Conservation (phyloP, 176 grass and related monocot species). For the Triticum urartu region DNA sequence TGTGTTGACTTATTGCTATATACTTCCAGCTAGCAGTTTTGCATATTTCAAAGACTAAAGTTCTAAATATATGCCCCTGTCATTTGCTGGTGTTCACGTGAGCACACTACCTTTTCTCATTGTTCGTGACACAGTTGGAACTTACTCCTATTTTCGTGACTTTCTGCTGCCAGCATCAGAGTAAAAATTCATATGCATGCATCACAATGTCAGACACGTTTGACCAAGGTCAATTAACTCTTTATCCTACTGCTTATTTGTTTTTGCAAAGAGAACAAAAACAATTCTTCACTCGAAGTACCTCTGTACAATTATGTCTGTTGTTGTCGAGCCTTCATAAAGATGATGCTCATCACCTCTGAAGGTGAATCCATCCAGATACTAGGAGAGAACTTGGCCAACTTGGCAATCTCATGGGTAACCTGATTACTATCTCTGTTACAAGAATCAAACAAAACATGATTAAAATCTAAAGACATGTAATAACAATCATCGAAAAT, state of each 20-base stretch:
- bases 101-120: background rate
- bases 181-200: background rate
- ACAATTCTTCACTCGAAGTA: too few species aligned
- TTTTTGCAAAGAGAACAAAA: background rate
- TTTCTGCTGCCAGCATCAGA: background rate
- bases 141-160: background rate
- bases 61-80: background rate
- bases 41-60: background rate
- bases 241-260: background rate
- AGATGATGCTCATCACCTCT: too few species aligned
- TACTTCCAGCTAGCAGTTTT: background rate
- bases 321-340: too few species aligned
- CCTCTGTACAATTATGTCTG: too few species aligned
- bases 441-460: too few species aligned
- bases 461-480: too few species aligned
- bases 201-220: background rate
- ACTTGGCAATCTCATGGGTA: too few species aligned
- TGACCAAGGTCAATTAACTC: background rate
- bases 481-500: too few species aligned
- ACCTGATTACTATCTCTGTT: too few species aligned
- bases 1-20: background rate
- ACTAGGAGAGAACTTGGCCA: too few species aligned
- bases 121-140: background rate
- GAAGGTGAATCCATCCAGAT: too few species aligned
- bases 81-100: background rate